These are phyloP conservation scores for Russula olivacea DNA, from an alignment of 768 basidiomycete genomes.

Conservation along the genomic window DNA sequence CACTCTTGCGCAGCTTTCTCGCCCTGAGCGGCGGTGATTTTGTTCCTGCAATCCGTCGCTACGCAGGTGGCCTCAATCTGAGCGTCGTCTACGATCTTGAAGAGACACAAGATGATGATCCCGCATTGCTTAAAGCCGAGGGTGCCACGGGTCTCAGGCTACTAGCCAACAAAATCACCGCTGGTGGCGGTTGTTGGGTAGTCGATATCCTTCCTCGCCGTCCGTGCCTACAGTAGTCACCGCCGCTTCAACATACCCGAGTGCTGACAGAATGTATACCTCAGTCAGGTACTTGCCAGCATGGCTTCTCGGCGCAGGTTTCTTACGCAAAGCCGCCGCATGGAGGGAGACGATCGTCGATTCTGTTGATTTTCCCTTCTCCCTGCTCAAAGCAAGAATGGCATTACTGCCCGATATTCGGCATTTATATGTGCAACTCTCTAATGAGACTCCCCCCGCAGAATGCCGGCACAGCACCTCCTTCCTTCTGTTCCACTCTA, in stretches of 20 bases:
- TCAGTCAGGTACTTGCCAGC: constrained; percentile 50
- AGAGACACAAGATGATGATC: constrained; percentile 37
- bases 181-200: constrained; percentile 40
- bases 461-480: constrained; percentile 35
- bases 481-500: constrained; percentile 46
- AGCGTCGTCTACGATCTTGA: constrained; percentile 58
- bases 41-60: constrained; percentile 22
- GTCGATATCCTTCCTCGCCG: constrained; percentile 37
- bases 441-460: constrained; percentile 17
- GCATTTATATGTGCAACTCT: constrained; percentile 39
- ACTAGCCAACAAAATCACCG: constrained; percentile 41
- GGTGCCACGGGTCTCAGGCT: constrained; percentile 39
- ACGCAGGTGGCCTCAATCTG: constrained; percentile 24
- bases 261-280: neutral
- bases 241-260: constrained; percentile 20
- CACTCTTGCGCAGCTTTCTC: constrained; percentile 20
- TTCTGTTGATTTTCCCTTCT: constrained; percentile 59
- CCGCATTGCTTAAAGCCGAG: constrained; percentile 38
- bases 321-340: constrained; percentile 49
- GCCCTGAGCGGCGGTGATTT: constrained; percentile 16
- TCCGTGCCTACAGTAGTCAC: constrained; percentile 27
- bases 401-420: constrained; percentile 35
- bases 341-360: constrained; percentile 65
- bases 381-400: constrained; percentile 50
- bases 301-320: constrained; percentile 65